Percentiles rank a stretch among this genome's conserved stretches.
phyloP scores from a whole-genome alignment of 1,139 yeast genomes.

The Blastobotrys capitulatus region DNA sequence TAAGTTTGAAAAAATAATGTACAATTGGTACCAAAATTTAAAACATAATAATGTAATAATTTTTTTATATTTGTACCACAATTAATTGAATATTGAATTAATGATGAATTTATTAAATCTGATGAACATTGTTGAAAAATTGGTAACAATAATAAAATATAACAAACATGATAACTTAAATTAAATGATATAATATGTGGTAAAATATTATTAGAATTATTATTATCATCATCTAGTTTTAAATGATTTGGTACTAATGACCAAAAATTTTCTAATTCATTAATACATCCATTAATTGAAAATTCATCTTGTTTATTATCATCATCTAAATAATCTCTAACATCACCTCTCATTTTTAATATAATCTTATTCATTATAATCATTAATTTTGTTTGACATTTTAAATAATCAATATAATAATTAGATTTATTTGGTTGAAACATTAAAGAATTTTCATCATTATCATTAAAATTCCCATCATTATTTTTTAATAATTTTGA shows the following conservation, averaged over 20 bases:
- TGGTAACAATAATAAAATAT: slow-evolving; percentile 4
- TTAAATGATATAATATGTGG: slow-evolving; percentile 9
- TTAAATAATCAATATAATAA: slow-evolving; percentile 2
- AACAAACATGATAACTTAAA: slow-evolving; percentile 6
- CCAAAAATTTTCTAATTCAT: slow-evolving; percentile 9
- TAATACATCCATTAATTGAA: not conserved
- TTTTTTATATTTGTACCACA: not conserved
- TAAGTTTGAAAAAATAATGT: slow-evolving; percentile 5
- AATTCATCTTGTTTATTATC: not conserved
- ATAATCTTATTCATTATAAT: not conserved
- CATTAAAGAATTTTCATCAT: not conserved
- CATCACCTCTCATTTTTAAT: slow-evolving; percentile 2
- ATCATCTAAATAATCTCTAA: not conserved
- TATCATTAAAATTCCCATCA: not conserved
- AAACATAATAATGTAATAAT: not conserved
- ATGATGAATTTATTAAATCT: not conserved
- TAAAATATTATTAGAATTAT: not conserved
- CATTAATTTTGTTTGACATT: slow-evolving; percentile 8
- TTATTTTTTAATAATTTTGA: not conserved
- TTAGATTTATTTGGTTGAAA: slow-evolving; percentile 1
- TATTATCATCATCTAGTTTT: not conserved
- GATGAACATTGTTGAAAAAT: slow-evolving; percentile 7
- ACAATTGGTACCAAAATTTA: slow-evolving; percentile 1
- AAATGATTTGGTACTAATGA: not conserved
- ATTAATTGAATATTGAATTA: slow-evolving; percentile 3